Conservation (phyloP, 805 yeast species). For the Zygosaccharomyces bisporus region DNA sequence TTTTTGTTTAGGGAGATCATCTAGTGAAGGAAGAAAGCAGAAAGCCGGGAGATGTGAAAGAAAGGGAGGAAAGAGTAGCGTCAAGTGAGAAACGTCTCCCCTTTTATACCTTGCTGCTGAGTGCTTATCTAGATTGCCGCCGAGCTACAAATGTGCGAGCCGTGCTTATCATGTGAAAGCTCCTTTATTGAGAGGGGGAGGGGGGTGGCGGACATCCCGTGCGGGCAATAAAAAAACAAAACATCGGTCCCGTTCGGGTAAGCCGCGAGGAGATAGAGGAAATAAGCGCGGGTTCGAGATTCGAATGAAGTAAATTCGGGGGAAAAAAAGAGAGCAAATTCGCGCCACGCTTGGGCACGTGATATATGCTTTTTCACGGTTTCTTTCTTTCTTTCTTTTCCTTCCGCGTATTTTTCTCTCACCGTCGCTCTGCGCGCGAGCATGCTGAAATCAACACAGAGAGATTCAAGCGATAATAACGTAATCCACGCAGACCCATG, state of each 20-base stretch:
- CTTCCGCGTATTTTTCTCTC: too few species aligned
- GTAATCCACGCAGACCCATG: too few species aligned
- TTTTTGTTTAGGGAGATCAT: conserved; percentile 8
- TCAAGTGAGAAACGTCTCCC: neutral
- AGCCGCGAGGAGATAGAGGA: neutral
- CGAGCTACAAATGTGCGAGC: neutral
- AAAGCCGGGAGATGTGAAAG: neutral
- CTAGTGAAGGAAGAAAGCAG: neutral
- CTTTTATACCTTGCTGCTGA: neutral
- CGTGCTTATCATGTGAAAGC: neutral
- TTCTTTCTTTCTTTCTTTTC: too few species aligned
- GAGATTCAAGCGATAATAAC: too few species aligned
- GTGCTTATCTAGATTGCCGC: conserved; percentile 4
- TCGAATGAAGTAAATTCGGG: neutral
- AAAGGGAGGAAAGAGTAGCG: too few species aligned
- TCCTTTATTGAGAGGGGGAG: neutral
- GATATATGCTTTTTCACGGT: too few species aligned
- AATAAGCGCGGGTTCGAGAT: neutral
- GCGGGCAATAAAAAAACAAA: neutral
- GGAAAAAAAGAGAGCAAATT: too few species aligned
- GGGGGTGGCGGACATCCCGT: neutral
- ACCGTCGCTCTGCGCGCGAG: too few species aligned
- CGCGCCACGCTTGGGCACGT: too few species aligned
- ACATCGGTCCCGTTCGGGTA: conserved; percentile 1
- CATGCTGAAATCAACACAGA: too few species aligned